A percentile compares a stretch with the other conserved stretches of the same genome.
These are phyloP conservation scores for Tricholomella constricta DNA, from an alignment of 768 basidiomycete genomes.

Conservation along the genomic window DNA sequence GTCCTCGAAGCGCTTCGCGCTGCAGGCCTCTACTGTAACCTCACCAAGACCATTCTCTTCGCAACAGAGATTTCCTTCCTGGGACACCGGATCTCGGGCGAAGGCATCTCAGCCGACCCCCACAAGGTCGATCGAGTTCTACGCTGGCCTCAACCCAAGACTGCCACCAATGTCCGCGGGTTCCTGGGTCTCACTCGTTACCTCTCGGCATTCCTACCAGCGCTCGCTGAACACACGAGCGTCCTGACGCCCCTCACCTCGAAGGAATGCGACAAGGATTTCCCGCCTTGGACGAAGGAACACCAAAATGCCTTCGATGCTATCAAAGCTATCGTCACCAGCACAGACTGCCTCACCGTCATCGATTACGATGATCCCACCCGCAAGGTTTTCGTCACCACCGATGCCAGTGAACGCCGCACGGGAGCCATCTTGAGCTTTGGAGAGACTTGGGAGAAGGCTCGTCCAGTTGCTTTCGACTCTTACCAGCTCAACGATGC, in stretches of 20 bases:
- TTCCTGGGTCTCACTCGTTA: constrained; percentile 36
- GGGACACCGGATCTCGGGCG: constrained; percentile 30
- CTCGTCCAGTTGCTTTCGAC: constrained; percentile 8
- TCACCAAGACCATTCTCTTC: no score
- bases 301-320: no score
- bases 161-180: constrained; percentile 26
- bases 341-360: constrained; percentile 12
- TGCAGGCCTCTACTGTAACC: no score
- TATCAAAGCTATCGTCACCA: no score
- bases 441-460: not conserved
- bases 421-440: constrained; percentile 12
- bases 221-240: no score
- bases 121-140: constrained; percentile 30
- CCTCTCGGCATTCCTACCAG: constrained; percentile 15
- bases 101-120: constrained; percentile 30
- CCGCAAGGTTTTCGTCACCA: constrained; percentile 33
- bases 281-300: constrained; percentile 26
- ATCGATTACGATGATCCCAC: no score
- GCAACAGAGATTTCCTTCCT: constrained; percentile 35
- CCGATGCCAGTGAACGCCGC: constrained; percentile 26
- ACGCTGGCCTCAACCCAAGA: constrained; percentile 31
- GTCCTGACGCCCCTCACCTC: no score
- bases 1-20: no score
- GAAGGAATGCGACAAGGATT: no score
- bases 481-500: constrained; percentile 4